Conservation (phyloP, 257 asterid genomes). For the Salvia splendens region DNA sequence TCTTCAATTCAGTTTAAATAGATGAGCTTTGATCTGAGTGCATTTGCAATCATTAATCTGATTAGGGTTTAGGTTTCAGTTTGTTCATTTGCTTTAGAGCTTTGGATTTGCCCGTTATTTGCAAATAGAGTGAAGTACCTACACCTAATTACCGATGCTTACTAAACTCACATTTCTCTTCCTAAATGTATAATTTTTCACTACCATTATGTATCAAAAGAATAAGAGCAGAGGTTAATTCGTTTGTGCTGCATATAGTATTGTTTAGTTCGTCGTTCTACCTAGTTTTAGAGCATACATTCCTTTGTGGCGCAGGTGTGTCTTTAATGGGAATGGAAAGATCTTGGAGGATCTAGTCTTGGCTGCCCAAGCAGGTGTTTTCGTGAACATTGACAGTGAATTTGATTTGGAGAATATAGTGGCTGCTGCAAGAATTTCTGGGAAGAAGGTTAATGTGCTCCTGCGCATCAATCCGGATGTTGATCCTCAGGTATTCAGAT, state of each 20-base stretch:
- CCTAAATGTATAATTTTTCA: not conserved
- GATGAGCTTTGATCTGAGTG: not conserved
- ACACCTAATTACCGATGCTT: not conserved
- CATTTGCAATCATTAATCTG: not conserved
- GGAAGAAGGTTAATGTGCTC: conserved; percentile 82
- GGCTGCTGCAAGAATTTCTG: conserved; percentile 79
- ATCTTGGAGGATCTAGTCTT: conserved; percentile 76
- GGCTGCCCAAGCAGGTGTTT: conserved; percentile 81
- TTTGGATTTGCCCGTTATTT: not conserved
- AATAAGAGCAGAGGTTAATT: no score
- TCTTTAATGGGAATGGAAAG: conserved; percentile 96
- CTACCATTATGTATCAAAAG: not conserved
- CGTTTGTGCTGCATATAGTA: not conserved
- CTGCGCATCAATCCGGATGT: conserved; percentile 96
- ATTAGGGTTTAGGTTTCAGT: no score
- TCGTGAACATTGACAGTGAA: conserved; percentile 88
- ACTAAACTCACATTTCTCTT: not conserved
- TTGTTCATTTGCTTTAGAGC: not conserved
- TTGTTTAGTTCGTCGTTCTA: not conserved
- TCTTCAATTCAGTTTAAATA: not conserved
- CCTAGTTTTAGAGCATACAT: not conserved
- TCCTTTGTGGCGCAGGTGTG: conserved; percentile 58
- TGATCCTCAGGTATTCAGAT: conserved; percentile 84
- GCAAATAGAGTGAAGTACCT: not conserved
- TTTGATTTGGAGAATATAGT: conserved; percentile 93